Evolutionary conservation across 1,284 basidiomycete genomes (phyloP), one percentile per base, ranked within the genome.

Genomic region (Cystobasidium pallidum): DNA sequence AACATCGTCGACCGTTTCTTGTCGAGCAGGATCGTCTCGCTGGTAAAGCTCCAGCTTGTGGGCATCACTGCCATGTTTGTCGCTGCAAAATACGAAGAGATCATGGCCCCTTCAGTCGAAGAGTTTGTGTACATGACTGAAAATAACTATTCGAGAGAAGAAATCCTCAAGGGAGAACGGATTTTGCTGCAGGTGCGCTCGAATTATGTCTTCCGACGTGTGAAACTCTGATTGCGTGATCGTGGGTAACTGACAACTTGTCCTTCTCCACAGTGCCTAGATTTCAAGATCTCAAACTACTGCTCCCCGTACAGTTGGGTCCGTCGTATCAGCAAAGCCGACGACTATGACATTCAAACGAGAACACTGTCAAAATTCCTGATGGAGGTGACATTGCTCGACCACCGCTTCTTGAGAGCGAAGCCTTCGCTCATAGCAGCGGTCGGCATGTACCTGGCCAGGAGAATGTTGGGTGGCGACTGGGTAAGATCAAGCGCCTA

Each of bases 291-390:
- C 80, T 98, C 94, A 71, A 88, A 93, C 72, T 99, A 99, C 84
- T 99, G 96, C 84, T 96, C 95, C 58, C 96, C 96, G 1, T 99
- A 99, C 84, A 94, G 91, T 80, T 99, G 96, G 96, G 94, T 99
- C 84, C 88, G 96, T 76, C 89, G 90, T 78, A 99, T 99, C 82
- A 95, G 92, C 84, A 97, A 95, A 82, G 96, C 96, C 32, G 96
- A 99, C 83, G 92, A 97, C 82, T 99, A 99, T 81, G 94, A 99
- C 81, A 90, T 99, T 78, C 95, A 97, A 81, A 99, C 95, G 6
- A 86, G 96, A 73, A 99, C 96, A 13, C 84, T 99, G 70, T 90
- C 91, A 85, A 99, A 99, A 82, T 99, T 97, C 85, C 83, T 99
- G 80, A 95, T 94, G 80, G 96, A 99, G 82, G 91, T 96, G 58